Evolutionary conservation across 768 basidiomycete genomes (phyloP).

Genomic region (Kwoniella shandongensis): DNA sequence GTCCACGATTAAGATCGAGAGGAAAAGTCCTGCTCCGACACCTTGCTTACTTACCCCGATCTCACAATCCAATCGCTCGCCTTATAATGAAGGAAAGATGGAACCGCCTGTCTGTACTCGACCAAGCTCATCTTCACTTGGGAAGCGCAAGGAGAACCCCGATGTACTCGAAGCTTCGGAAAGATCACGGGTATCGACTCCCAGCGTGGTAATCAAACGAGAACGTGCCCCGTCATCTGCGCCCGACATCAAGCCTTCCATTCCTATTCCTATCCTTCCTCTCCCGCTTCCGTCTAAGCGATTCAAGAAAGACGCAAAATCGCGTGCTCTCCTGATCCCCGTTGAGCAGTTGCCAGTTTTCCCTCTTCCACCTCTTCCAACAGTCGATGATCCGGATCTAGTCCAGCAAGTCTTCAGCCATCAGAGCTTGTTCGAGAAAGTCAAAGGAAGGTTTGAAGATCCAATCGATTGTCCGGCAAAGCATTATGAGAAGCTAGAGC

Average conservation of each 20-base stretch:
- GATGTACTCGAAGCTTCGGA: background rate
- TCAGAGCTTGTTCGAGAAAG: constrained; percentile 30
- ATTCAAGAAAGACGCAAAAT: constrained; percentile 29
- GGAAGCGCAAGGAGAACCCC: background rate
- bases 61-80: background rate
- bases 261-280: constrained; percentile 28
- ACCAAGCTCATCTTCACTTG: background rate
- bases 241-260: constrained; percentile 7
- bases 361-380: constrained; percentile 44
- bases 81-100: constrained; percentile 3
- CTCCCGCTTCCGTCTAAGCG: constrained; percentile 44
- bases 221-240: background rate
- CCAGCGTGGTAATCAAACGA: background rate
- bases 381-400: constrained; percentile 31
- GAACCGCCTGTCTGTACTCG: background rate
- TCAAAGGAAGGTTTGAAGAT: constrained; percentile 40
- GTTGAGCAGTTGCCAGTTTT: constrained; percentile 46
- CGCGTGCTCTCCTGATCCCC: constrained; percentile 38
- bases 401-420: constrained; percentile 44
- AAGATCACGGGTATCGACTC: too few relatives aligned
- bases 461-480: constrained; percentile 27
- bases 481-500: constrained; percentile 50
- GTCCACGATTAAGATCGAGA: constrained; percentile 1
- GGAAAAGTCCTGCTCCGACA: background rate
- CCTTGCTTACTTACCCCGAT: background rate